Percentiles rank a stretch among this genome's conserved stretches.
These are phyloP conservation scores for Hydrangea macrophylla DNA, from an alignment of 148 eudicot genomes.

Conservation along the genomic window DNA sequence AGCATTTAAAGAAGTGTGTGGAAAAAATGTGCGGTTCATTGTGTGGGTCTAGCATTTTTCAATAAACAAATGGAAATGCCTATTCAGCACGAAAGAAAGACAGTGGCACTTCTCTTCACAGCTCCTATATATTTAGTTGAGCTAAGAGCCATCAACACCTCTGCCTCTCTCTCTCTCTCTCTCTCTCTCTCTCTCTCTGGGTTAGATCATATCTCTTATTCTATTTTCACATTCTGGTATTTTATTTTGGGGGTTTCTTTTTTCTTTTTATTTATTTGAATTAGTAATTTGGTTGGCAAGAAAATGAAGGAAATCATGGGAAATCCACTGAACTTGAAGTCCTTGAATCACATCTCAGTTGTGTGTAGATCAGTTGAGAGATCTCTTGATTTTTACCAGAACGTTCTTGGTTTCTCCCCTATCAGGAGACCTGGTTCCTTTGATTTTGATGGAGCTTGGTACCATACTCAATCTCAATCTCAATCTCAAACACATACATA, in stretches of 20 bases:
- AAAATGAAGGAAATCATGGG: slow-evolving; percentile 15
- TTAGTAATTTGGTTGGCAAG: background rate
- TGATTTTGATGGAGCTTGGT: slow-evolving; percentile 57
- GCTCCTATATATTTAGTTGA: background rate
- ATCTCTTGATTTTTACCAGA: slow-evolving; percentile 45
- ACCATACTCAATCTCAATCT: background rate
- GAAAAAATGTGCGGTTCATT: too few species aligned
- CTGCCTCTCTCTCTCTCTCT: background rate
- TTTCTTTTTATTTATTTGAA: background rate
- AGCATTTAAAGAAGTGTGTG: too few species aligned
- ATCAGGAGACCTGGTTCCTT: slow-evolving; percentile 44
- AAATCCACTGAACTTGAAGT: slow-evolving; percentile 38
- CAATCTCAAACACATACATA: too few species aligned
- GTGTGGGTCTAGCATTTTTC: too few species aligned
- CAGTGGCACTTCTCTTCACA: too few species aligned
- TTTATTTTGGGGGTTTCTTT: too few species aligned
- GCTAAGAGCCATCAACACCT: background rate
- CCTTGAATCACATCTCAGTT: slow-evolving; percentile 49
- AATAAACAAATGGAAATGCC: too few species aligned
- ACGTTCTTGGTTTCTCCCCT: slow-evolving; percentile 45
- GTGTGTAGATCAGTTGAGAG: slow-evolving; percentile 38
- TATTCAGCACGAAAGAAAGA: too few species aligned
- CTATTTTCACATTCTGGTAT: too few species aligned
- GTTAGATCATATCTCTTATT: background rate
- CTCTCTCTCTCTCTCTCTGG: background rate